Conservation (phyloP, 2,329 filamentous ascomycete genomes). For the Orbilia quercus region DNA sequence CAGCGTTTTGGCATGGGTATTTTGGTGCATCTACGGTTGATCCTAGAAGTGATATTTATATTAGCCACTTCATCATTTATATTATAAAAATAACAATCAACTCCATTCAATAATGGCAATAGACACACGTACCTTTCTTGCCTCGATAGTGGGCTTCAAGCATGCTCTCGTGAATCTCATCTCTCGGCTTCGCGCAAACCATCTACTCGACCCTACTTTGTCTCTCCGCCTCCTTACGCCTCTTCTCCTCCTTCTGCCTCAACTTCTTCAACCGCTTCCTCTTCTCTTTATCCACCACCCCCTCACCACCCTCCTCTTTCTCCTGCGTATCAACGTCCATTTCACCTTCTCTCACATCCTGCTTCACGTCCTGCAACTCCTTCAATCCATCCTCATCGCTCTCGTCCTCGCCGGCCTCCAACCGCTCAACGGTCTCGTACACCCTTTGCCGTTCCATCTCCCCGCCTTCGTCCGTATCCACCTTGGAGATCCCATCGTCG, state of each 20-base stretch:
- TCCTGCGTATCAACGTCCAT: constrained; percentile 29
- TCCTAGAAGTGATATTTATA: neutral
- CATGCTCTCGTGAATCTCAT: neutral
- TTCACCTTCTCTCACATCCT: constrained; percentile 4
- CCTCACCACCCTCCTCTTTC: neutral
- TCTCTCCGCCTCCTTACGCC: constrained; percentile 39
- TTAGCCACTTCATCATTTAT: neutral
- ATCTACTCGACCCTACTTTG: constrained; percentile 28
- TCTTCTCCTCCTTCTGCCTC: constrained; percentile 42
- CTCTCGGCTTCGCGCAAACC: neutral
- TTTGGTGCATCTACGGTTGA: neutral
- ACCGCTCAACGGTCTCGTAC: constrained; percentile 50
- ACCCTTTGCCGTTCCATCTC: constrained; percentile 52
- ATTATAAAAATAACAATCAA: neutral
- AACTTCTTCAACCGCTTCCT: constrained; percentile 49
- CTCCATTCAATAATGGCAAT: too few relatives aligned
- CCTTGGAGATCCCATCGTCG: constrained; percentile 24
- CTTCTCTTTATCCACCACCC: constrained; percentile 36
- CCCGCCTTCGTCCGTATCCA: constrained; percentile 41
- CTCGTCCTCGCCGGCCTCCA: constrained; percentile 45
- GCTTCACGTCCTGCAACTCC: constrained; percentile 35
- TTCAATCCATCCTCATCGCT: constrained; percentile 36
- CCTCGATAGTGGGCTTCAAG: too few relatives aligned
- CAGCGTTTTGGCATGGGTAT: neutral
- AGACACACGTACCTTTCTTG: neutral